Base-by-base conservation (phyloP, 257 asterid species). In the Gentiana dahurica region DNA sequence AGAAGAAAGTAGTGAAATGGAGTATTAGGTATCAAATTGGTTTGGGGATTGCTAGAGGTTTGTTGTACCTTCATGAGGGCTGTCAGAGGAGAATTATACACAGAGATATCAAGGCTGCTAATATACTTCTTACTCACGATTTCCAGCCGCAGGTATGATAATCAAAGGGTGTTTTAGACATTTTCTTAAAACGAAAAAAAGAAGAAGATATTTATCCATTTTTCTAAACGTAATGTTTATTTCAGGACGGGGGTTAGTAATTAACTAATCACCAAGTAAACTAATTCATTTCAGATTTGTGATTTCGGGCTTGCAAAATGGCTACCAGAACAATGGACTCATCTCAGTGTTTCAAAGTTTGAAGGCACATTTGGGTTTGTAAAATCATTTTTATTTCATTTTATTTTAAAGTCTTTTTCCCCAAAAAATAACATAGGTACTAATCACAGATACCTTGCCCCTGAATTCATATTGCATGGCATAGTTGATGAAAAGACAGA, bases 341-440 rank as follows among this genome's bases (percentile, higher is more conserved):
- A 81, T 68, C 79, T 64, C 65, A 77, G 70, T 64, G 78, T 80
- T 48, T 68, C 82, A 2, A 79, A 75, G 58, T 85, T 77, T 50
- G 94, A 85, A 79, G 94, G 94, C 79, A 85, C 94, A 55, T 81
- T 85, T 63, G 94, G 94, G 94, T 85, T 54, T n/a, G 83, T 73
- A 60, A 46, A 24, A 24, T 24, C 24, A 0, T 24, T 24, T 24
- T 24, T 24, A 24, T 24, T 24, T 24, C 24, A 24, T 24, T 24
- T 24, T 24, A 35, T 56, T 10, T 5, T 39, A 4, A 39, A 39
- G 46, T 41, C 46, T 41, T 41, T 41, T 41, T 10, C 9, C 9
- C 8, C 46, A 41, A 41, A 2, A 41, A 41, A 41, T 41, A 4
- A 39, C 44, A 3, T 41, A 24, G 24, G 24, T 41, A 41, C 46